phyloP scores from a whole-genome alignment of 305 asterid species.

The Fraxinus xanthoxyloides region DNA sequence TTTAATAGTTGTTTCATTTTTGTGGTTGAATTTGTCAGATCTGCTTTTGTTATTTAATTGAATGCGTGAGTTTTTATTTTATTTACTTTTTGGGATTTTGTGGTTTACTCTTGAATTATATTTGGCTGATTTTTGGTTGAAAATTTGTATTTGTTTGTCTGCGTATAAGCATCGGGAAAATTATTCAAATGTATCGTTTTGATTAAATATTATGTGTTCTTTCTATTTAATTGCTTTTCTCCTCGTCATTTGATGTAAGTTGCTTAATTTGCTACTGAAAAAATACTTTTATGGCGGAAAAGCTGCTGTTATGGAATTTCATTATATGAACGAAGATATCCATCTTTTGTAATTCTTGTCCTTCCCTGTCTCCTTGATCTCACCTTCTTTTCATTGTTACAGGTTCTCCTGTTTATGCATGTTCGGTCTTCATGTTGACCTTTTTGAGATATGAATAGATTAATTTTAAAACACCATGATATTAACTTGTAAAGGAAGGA shows the following conservation, averaged over 20 bases:
- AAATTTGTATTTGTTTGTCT: slow-evolving; percentile 12
- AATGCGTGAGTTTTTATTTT: not conserved
- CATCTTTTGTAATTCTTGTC: not conserved
- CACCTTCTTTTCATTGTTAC: not conserved
- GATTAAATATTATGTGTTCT: not conserved
- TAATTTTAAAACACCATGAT: not conserved
- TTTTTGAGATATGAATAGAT: not conserved
- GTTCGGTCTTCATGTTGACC: not conserved
- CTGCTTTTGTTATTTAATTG: slow-evolving; percentile 24
- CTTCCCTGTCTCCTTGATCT: not conserved
- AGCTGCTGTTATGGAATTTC: not conserved
- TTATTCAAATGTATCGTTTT: not conserved
- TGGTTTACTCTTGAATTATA: not conserved
- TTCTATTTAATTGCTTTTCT: slow-evolving; percentile 6
- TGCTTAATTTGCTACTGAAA: not conserved
- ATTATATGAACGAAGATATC: not conserved
- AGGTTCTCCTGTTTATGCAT: not conserved
- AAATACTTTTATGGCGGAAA: not conserved
- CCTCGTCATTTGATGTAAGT: not conserved
- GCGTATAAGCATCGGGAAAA: not conserved
- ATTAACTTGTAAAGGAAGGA: not conserved
- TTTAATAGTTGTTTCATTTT: slow-evolving; percentile 18
- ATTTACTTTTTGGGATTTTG: not conserved
- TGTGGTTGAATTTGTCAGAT: slow-evolving; percentile 31
- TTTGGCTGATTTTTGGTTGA: slow-evolving; percentile 3